A percentile compares a stretch with the other conserved stretches of the same genome.
Conservation (phyloP, 352 stramenopile species). For the Peronosclerospora sorghi region DNA sequence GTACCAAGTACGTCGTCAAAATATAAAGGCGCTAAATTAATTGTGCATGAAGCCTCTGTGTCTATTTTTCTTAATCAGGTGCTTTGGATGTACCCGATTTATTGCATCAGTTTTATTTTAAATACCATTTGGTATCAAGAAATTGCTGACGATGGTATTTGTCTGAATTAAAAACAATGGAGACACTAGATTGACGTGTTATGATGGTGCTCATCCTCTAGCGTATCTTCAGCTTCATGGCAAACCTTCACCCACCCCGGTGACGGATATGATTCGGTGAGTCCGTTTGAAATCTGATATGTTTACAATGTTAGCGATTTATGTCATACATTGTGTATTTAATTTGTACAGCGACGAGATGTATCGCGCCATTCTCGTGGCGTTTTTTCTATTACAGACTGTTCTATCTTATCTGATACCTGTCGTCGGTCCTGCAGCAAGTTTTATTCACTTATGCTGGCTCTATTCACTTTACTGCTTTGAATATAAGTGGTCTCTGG, state of each 20-base stretch:
- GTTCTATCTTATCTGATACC: constrained; percentile 77
- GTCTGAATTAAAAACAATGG: too few species aligned
- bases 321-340: neutral
- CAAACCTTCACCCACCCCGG: constrained; percentile 59
- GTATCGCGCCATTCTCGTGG: constrained; percentile 78
- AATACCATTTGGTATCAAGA: constrained; percentile 89
- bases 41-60: neutral
- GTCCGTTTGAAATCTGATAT: neutral
- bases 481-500: constrained; percentile 85
- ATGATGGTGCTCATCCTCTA: constrained; percentile 9
- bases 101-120: constrained; percentile 87
- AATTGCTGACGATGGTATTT: constrained; percentile 81
- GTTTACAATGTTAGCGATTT: neutral
- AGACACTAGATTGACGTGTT: neutral
- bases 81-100: constrained; percentile 87
- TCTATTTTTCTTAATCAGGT: constrained; percentile 22
- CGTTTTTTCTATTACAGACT: constrained; percentile 78
- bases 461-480: constrained; percentile 87
- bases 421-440: constrained; percentile 54
- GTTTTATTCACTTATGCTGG: constrained; percentile 82
- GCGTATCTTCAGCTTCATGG: constrained; percentile 74
- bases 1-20: constrained; percentile 45
- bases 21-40: neutral
- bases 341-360: constrained; percentile 51
- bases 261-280: constrained; percentile 83